Percentiles rank a stretch among this genome's conserved stretches.
phyloP scores from a whole-genome alignment of 768 basidiomycete species.

The Lactarius sp. region DNA sequence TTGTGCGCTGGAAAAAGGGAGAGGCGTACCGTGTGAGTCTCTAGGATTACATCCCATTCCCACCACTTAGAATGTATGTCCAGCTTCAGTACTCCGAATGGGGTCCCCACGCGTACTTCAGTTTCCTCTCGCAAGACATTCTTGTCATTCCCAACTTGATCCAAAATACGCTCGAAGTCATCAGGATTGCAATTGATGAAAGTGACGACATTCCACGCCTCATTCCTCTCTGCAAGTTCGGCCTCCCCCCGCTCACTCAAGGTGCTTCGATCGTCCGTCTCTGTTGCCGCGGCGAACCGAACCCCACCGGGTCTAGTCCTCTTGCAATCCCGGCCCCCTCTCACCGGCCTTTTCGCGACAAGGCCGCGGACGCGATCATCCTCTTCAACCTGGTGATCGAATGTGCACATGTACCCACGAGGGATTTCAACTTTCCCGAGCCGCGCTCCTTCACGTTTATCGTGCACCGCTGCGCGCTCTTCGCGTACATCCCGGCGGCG shows the following conservation, averaged over 20 bases:
- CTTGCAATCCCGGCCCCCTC: neutral
- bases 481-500: conserved; percentile 9
- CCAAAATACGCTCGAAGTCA: conserved; percentile 27
- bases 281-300: conserved; percentile 32
- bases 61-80: neutral
- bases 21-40: conserved; percentile 26
- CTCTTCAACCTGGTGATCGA: conserved; percentile 27
- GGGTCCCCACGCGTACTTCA: conserved; percentile 28
- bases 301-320: conserved; percentile 16
- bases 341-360: conserved; percentile 27
- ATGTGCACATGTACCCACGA: neutral
- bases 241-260: conserved; percentile 23
- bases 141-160: conserved; percentile 29
- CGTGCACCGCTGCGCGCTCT: conserved; percentile 28
- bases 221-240: conserved; percentile 23
- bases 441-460: conserved; percentile 27
- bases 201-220: conserved; percentile 8
- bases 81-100: conserved; percentile 21
- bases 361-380: conserved; percentile 28
- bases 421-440: conserved; percentile 6
- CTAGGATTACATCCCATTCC: neutral
- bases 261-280: conserved; percentile 25
- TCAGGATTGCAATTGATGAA: conserved; percentile 10
- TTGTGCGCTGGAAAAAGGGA: conserved; percentile 32
- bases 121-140: conserved; percentile 28